phyloP scores from a whole-genome alignment of 148 eudicot species.

The Tetragonia tetragonoides region DNA sequence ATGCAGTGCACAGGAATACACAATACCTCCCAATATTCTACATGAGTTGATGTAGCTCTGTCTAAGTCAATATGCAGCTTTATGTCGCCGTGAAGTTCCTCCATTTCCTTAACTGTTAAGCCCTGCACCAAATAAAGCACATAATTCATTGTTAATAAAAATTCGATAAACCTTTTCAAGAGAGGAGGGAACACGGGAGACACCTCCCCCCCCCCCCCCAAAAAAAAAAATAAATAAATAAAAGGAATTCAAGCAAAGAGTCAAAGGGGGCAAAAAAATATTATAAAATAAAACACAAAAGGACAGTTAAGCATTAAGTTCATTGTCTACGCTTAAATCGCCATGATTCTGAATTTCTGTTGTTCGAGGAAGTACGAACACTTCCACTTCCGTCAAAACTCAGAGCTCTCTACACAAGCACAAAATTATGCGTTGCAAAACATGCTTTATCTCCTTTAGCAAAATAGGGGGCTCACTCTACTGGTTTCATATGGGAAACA shows the following conservation, averaged over 20 bases:
- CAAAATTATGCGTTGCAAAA: not conserved
- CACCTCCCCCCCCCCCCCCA: not conserved
- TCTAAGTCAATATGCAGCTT: constrained; percentile 89
- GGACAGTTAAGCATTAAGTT: not conserved
- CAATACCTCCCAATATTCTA: constrained; percentile 77
- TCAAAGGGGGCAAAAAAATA: too few species aligned
- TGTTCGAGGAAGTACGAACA: not conserved
- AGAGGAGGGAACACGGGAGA: not conserved
- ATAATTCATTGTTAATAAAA: not conserved
- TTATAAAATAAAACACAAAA: too few species aligned
- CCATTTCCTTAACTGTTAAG: constrained; percentile 85
- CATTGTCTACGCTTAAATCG: too few species aligned
- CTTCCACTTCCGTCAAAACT: not conserved
- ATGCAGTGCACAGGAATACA: constrained; percentile 1
- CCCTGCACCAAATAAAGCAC: constrained; percentile 51
- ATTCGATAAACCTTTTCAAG: not conserved
- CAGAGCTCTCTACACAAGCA: not conserved
- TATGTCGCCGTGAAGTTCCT: constrained; percentile 86
- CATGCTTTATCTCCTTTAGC: not conserved
- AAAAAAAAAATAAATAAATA: too few species aligned
- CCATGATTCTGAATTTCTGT: not conserved
- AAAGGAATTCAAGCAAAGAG: not conserved
- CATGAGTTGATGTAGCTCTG: constrained; percentile 75
- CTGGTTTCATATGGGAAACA: not conserved
- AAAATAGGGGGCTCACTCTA: not conserved